phyloP scores from a whole-genome alignment of 345 rosid species.

The Lenwebbia sp. region DNA sequence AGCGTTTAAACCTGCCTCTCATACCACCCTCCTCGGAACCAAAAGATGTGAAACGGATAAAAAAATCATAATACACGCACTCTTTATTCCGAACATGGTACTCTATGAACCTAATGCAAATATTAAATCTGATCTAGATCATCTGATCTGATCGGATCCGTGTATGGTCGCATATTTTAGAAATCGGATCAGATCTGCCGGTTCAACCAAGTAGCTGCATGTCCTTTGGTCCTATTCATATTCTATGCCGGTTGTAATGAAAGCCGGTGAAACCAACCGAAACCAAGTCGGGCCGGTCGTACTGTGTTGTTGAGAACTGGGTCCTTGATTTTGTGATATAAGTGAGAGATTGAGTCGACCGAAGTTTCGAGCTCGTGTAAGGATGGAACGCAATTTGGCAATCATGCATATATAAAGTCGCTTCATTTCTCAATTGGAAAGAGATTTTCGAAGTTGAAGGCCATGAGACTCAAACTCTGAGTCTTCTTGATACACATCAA shows the following conservation, averaged over 20 bases:
- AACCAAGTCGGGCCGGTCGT: background rate
- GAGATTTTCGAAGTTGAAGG: background rate
- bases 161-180: background rate
- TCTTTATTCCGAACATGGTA: background rate
- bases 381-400: background rate
- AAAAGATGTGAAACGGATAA: background rate
- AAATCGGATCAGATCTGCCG: background rate
- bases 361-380: background rate
- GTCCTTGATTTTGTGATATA: background rate
- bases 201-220: background rate
- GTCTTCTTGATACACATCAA: background rate
- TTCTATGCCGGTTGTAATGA: background rate
- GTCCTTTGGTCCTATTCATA: background rate
- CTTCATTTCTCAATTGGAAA: background rate
- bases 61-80: background rate
- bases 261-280: background rate
- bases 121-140: background rate
- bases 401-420: background rate
- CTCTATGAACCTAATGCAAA: background rate
- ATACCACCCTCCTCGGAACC: background rate
- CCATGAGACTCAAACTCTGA: background rate
- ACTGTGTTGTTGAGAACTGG: background rate
- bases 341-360: background rate
- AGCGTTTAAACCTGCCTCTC: background rate
- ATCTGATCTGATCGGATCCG: background rate